phyloP scores from a whole-genome alignment of 108 stramenopile genomes.

The Nannochloropsis salina region DNA sequence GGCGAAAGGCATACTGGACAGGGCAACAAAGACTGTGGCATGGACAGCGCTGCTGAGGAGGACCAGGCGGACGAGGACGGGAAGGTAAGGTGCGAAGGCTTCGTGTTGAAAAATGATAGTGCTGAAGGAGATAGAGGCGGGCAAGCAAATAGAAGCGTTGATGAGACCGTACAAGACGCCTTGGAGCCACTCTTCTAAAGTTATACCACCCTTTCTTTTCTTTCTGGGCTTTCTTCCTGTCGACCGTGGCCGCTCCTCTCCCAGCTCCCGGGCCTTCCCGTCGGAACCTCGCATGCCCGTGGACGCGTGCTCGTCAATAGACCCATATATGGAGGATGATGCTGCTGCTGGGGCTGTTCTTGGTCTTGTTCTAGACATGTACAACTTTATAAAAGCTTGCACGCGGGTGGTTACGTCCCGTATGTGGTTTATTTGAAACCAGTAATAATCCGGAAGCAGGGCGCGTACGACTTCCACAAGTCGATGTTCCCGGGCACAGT shows the following conservation, averaged over 20 bases:
- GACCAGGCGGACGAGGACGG: slow-evolving; percentile 52
- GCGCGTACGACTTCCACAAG: no score
- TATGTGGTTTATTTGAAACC: no score
- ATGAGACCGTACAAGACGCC: slow-evolving; percentile 36
- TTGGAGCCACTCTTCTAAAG: neutral
- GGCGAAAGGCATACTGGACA: slow-evolving; percentile 79
- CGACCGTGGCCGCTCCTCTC: neutral
- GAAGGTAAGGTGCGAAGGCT: slow-evolving; percentile 39
- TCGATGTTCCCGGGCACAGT: no score
- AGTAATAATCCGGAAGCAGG: no score
- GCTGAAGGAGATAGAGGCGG: slow-evolving; percentile 47
- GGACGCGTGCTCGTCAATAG: neutral
- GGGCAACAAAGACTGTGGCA: slow-evolving; percentile 74
- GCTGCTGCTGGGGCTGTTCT: neutral
- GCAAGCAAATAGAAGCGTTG: slow-evolving; percentile 44
- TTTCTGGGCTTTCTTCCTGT: neutral
- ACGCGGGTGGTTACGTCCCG: no score
- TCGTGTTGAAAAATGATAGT: slow-evolving; percentile 49
- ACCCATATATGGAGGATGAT: neutral
- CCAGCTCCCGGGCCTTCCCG: neutral
- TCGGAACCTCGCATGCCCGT: neutral
- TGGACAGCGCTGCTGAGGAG: slow-evolving; percentile 79
- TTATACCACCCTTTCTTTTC: neutral
- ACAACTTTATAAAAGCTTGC: neutral
- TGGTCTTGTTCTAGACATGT: neutral